Evolutionary conservation across 1,139 yeast species (phyloP).

Genomic region (Pichia sp.): DNA sequence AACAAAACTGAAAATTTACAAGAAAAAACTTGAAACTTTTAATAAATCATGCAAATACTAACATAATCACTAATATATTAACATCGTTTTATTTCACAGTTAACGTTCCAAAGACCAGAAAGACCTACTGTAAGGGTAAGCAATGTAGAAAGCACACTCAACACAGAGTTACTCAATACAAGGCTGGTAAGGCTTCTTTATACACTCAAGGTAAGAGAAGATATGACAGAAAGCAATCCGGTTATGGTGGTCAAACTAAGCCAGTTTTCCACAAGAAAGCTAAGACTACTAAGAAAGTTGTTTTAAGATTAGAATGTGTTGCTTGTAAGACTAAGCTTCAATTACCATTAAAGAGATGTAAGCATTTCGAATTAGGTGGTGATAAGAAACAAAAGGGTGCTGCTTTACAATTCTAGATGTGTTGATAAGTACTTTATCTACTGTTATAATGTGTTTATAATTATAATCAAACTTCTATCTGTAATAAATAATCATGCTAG

Average conservation of each 20-base stretch:
- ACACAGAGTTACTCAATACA: conserved; percentile 99
- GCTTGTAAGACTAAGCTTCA: conserved; percentile 98
- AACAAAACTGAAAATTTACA: no score
- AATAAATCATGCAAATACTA: not conserved
- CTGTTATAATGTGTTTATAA: conserved; percentile 6
- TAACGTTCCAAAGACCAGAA: conserved; percentile 99
- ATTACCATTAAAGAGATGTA: conserved; percentile 97
- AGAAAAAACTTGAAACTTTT: not conserved
- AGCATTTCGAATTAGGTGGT: conserved; percentile 99
- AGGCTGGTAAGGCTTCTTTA: conserved; percentile 99
- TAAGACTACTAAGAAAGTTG: conserved; percentile 99
- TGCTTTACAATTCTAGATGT: conserved; percentile 33
- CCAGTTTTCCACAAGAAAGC: conserved; percentile 99
- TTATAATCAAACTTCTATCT: conserved; percentile 1
- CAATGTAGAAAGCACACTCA: conserved; percentile 99
- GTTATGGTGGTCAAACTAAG: conserved; percentile 99
- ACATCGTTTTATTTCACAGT: conserved; percentile 39
- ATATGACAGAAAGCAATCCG: conserved; percentile 99
- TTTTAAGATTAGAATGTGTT: conserved; percentile 98
- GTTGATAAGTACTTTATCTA: conserved; percentile 1
- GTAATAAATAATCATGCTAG: not conserved
- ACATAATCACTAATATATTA: not conserved
- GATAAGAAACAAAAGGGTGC: conserved; percentile 99
- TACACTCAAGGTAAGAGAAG: conserved; percentile 99
- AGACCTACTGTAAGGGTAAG: conserved; percentile 99